Evolutionary conservation across 75 land plant genomes (phyloP), one percentile per base, ranked within the genome.

Genomic region (Pseudotsuga menziesii): DNA sequence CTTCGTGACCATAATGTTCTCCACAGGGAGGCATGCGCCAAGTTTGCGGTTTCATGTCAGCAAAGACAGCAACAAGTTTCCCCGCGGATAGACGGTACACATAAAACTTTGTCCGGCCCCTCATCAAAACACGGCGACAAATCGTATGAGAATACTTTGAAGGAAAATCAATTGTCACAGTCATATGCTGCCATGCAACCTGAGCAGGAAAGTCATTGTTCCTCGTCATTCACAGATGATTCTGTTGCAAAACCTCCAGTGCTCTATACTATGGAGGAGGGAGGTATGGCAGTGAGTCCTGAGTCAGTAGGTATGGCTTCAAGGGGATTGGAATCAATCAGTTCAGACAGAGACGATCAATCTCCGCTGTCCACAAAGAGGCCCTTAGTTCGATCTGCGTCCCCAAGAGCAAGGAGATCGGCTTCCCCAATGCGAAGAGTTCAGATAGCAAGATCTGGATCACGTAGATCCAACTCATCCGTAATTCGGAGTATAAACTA

Each of bases 381-480:
- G 32, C 57, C 87, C 62, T 29, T 82, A 26, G 48, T 84, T 70
- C 80, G 94, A 72, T 88, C 94, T 67, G 81, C 94, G 67, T 76
- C 97, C 12, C 94, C 86, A 6, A 78, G 81, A 48, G 20, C 91
- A 16, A 86, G 91, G 61, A 76, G 94, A 75, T 93, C 97, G 70
- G 88, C 92, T 75, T 95, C 97, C 69, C 98, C 97, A 67, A 88
- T 95, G 94, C 79, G 97, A 27, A 86, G 87, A 72, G 80, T 95
- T 23, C 98, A 95, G 75, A 94, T 93, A 66, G 97, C 90, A n/a
- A 84, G 89, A 72, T 74, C 83, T 73, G 94, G 94, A 57, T 87
- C 91, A 36, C 93, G 97, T 23, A 82, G 94, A 57, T 71, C 94
- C 11, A 76, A 90, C 44, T 85, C 90, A 35, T 60, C 91, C 19